Evolutionary conservation across 2,329 filamentous ascomycete species (phyloP).

Genomic region (Apiospora sp.): DNA sequence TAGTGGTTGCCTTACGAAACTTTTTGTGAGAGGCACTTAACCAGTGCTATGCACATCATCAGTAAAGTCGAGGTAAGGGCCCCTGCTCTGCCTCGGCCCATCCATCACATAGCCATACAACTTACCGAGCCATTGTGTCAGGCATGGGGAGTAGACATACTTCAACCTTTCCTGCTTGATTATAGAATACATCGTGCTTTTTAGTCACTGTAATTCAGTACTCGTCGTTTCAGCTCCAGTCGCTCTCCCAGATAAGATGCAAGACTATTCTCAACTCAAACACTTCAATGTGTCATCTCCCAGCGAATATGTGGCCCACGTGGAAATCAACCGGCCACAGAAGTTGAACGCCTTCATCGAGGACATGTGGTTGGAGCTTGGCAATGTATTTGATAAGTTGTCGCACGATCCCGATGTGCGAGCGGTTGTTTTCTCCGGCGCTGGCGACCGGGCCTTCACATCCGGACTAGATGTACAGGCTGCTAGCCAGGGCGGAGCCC

Average conservation of each 20-base stretch:
- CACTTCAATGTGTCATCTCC: conserved; percentile 81
- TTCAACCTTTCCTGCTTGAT: background rate
- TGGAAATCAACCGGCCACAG: conserved; percentile 86
- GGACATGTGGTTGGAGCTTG: conserved; percentile 86
- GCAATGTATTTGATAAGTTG: conserved; percentile 74
- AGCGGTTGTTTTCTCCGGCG: conserved; percentile 79
- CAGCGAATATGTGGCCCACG: conserved; percentile 78
- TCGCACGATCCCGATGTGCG: conserved; percentile 77
- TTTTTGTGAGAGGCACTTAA: background rate
- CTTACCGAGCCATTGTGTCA: background rate
- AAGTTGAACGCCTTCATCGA: conserved; percentile 91
- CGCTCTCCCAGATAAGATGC: conserved; percentile 29
- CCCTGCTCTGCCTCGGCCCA: conserved; percentile 14
- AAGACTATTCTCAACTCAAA: conserved; percentile 59
- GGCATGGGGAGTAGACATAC: background rate
- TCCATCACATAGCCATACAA: conserved; percentile 9
- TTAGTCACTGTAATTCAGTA: background rate
- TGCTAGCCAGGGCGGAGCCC: conserved; percentile 61
- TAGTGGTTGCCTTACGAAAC: background rate
- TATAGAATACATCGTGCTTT: background rate
- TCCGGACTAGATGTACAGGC: conserved; percentile 84
- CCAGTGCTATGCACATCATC: background rate
- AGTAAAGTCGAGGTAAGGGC: background rate
- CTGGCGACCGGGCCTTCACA: conserved; percentile 85
- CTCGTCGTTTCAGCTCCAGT: background rate